These are phyloP conservation scores for Uncinocarpus reesii DNA, from an alignment of 2,329 filamentous ascomycete genomes.

Conservation along the genomic window DNA sequence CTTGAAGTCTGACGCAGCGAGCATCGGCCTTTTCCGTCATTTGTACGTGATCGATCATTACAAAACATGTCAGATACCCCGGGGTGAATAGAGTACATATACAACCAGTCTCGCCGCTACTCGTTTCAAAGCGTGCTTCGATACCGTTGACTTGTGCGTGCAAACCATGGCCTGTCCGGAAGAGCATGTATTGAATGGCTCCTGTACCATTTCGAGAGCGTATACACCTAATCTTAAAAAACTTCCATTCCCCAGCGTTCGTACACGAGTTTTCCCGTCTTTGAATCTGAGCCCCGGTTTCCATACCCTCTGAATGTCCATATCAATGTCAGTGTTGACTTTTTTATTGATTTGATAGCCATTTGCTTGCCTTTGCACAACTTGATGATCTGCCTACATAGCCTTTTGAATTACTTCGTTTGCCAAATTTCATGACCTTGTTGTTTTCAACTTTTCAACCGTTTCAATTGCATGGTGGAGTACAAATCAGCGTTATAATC, in stretches of 20 bases:
- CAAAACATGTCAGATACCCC: conserved; percentile 8
- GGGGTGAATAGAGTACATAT: conserved; percentile 1
- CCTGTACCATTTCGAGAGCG: not conserved
- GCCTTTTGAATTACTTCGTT: not conserved
- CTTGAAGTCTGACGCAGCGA: conserved; percentile 7
- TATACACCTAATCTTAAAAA: conserved; percentile 3
- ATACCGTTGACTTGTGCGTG: too few species aligned
- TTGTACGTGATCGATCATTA: conserved; percentile 1
- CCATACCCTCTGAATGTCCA: conserved; percentile 8
- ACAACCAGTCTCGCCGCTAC: not conserved
- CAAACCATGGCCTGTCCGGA: too few species aligned
- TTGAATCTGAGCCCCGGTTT: not conserved
- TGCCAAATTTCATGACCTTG: not conserved
- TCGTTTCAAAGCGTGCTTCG: not conserved
- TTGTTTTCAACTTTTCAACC: not conserved
- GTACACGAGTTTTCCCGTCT: not conserved
- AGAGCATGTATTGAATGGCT: not conserved
- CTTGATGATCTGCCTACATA: not conserved
- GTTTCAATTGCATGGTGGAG: conserved; percentile 3
- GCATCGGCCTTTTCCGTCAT: not conserved
- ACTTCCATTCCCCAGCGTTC: not conserved
- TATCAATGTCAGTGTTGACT: not conserved
- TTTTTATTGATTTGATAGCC: not conserved
- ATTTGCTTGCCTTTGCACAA: not conserved
- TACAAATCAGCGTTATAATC: conserved; percentile 5